Evolutionary conservation across 2,329 filamentous ascomycete species (phyloP).

Genomic region (Zasmidium angulare): DNA sequence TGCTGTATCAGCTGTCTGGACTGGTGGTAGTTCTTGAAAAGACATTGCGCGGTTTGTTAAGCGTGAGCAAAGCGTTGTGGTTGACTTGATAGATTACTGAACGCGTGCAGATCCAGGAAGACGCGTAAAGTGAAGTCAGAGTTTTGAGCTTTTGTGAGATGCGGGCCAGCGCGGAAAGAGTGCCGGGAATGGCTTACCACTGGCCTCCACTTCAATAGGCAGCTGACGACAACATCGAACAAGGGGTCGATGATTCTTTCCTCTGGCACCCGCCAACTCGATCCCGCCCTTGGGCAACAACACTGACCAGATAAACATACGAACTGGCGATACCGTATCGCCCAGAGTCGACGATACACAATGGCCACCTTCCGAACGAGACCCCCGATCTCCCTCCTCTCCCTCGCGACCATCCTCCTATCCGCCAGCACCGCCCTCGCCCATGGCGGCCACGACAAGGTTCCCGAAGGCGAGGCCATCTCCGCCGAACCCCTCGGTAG

Average conservation of each 20-base stretch:
- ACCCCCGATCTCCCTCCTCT: conserved; percentile 9
- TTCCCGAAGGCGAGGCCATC: conserved; percentile 68
- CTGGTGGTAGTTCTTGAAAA: conserved; percentile 17
- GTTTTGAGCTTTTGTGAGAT: background rate
- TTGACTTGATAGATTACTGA: background rate
- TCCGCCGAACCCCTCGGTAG: conserved; percentile 78
- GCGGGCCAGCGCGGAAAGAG: background rate
- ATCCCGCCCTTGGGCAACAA: background rate
- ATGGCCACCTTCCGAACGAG: conserved; percentile 30
- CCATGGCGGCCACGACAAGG: conserved; percentile 57
- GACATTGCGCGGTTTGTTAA: conserved; percentile 28
- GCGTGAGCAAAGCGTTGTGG: conserved; percentile 18
- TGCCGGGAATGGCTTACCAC: background rate
- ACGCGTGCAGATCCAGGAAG: conserved; percentile 6
- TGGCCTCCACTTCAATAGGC: no score
- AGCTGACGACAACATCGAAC: background rate
- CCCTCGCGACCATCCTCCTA: conserved; percentile 13
- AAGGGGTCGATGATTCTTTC: background rate
- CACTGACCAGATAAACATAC: background rate
- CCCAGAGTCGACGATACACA: background rate
- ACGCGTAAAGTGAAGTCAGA: conserved; percentile 9
- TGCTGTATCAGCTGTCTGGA: no score
- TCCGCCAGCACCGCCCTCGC: conserved; percentile 31
- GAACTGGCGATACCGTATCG: background rate
- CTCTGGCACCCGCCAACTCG: background rate